Percentiles rank a stretch among this genome's conserved stretches.
Evolutionary conservation across 2,329 filamentous ascomycete species (phyloP).

Genomic region (Trichoderma sp.): DNA sequence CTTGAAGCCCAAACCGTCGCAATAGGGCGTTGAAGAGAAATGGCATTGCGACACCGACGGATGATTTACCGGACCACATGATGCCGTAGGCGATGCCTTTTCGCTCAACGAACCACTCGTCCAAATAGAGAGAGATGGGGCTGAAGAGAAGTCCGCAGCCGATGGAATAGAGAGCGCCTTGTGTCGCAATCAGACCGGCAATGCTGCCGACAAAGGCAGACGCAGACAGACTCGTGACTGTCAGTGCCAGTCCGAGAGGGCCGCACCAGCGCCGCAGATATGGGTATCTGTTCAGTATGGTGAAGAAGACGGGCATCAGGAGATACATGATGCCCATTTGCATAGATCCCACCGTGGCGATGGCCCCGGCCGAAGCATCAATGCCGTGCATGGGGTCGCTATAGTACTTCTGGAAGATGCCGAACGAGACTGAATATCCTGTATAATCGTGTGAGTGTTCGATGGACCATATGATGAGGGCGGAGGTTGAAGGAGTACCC

Average conservation of each 20-base stretch:
- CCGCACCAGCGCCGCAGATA: slow-evolving; percentile 48
- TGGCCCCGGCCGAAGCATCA: slow-evolving; percentile 56
- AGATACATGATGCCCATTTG: slow-evolving; percentile 58
- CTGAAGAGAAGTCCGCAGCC: slow-evolving; percentile 59
- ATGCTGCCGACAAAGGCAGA: slow-evolving; percentile 57
- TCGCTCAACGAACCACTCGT: slow-evolving; percentile 63
- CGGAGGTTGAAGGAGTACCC: slow-evolving; percentile 31
- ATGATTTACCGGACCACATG: slow-evolving; percentile 60
- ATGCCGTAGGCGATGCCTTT: slow-evolving; percentile 64
- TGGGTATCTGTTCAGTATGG: slow-evolving; percentile 48
- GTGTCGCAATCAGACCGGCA: slow-evolving; percentile 58
- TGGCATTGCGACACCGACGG: slow-evolving; percentile 52
- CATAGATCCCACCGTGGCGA: slow-evolving; percentile 39
- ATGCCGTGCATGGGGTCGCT: slow-evolving; percentile 60
- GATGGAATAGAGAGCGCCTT: slow-evolving; percentile 63
- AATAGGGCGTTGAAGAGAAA: slow-evolving; percentile 57
- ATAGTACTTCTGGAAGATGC: slow-evolving; percentile 73
- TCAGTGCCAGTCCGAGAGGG: slow-evolving; percentile 51
- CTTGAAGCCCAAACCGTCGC: slow-evolving; percentile 51
- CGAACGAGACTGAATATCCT: slow-evolving; percentile 70
- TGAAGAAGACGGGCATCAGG: slow-evolving; percentile 52
- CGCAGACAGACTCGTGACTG: slow-evolving; percentile 54
- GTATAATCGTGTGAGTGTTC: not conserved
- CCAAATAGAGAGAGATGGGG: slow-evolving; percentile 60
- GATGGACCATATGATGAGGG: not conserved